Percentiles rank a stretch among this genome's conserved stretches.
These are phyloP conservation scores for Brachypodium distachyon DNA, from an alignment of 202 grass and related monocot genomes.

Conservation along the genomic window DNA sequence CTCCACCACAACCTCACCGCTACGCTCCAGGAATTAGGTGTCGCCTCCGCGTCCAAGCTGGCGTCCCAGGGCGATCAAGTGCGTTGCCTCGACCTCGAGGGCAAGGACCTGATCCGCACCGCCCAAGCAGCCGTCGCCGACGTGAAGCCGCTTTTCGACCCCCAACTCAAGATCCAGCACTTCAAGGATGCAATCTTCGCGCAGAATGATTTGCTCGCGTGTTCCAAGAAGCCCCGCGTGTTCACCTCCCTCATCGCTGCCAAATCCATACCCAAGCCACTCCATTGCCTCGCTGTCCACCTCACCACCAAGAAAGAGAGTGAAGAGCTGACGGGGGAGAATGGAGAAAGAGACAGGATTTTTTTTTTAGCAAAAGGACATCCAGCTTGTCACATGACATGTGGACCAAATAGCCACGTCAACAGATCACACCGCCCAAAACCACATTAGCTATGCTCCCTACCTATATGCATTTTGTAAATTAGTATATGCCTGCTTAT, in stretches of 20 bases:
- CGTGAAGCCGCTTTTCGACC: slow-evolving; percentile 75
- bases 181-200: slow-evolving; percentile 87
- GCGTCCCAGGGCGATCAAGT: neutral
- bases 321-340: no score
- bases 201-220: slow-evolving; percentile 64
- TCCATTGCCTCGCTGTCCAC: slow-evolving; percentile 86
- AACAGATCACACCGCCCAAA: no score
- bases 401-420: no score
- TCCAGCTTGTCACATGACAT: no score
- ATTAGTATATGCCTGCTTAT: no score
- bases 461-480: no score
- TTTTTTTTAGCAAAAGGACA: no score
- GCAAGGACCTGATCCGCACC: slow-evolving; percentile 61
- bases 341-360: no score
- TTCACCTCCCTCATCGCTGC: slow-evolving; percentile 84
- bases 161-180: slow-evolving; percentile 84
- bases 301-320: slow-evolving; percentile 80
- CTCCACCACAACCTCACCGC: slow-evolving; percentile 55
- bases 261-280: slow-evolving; percentile 77
- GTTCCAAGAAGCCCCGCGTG: slow-evolving; percentile 67
- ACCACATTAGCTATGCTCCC: no score
- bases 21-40: slow-evolving; percentile 25
- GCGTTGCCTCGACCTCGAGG: slow-evolving; percentile 40
- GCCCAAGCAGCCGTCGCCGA: slow-evolving; percentile 48
- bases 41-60: neutral